Evolutionary conservation across 139 green algal genomes (phyloP), one percentile per base, ranked within the genome.

Genomic region (Micractinium conductrix): DNA sequence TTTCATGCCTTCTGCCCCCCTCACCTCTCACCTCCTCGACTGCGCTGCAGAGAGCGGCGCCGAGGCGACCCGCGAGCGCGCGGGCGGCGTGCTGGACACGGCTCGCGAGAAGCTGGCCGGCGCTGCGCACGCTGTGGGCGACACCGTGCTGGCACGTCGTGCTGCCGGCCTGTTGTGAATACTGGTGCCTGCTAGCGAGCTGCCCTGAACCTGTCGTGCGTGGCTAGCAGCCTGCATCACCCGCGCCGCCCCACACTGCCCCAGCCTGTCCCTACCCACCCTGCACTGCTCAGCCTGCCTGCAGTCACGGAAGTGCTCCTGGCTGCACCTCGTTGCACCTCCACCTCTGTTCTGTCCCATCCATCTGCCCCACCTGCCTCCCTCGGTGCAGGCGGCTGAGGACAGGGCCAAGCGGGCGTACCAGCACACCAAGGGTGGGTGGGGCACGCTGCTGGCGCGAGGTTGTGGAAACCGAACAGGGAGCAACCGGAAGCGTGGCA

Each of bases 391-490:
- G 38, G 28, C 58, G 4, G 76, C 40, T 24, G 76, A 82, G 76
- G 76, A 82, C 58, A 82, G 58, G 76, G 76, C 58, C 37, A 72
- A 58, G 26, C 40, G 38, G 55, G 76, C 76, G 2, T 71, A 58
- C 14, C 50, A 82, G 58, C 76, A 72, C 55, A 82, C 76, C 76
- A 73, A 82, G 76, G 76, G 76, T 82, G 55, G 24, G 76, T 67
- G 71, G 22, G 8, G 43, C n/a, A n/a, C n/a, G n/a, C n/a, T n/a
- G n/a, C n/a, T n/a, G n/a, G n/a, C n/a, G n/a, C n/a, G n/a, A n/a
- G n/a, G n/a, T n/a, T n/a, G n/a, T n/a, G n/a, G n/a, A n/a, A n/a
- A n/a, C n/a, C n/a, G n/a, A n/a, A n/a, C n/a, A n/a, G n/a, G n/a
- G n/a, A n/a, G n/a, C n/a, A n/a, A n/a, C n/a, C n/a, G n/a, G n/a